Evolutionary conservation across 345 rosid genomes (phyloP).

Genomic region (Cardamine resedifolia): DNA sequence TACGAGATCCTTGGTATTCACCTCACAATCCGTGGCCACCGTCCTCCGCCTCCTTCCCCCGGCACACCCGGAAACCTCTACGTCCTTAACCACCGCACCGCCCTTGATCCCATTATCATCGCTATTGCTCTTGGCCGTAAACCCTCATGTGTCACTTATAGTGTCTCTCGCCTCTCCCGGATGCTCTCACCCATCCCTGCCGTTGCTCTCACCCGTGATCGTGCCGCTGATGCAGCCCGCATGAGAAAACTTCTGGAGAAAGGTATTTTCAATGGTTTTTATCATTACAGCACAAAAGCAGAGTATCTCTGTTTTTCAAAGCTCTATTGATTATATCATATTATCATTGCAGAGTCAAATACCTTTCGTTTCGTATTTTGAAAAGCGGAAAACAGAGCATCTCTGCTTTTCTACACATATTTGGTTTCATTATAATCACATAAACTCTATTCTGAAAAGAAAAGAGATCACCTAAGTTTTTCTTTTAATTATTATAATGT

Average conservation of each 20-base stretch:
- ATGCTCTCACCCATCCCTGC: conserved; percentile 94
- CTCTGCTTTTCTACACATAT: no score
- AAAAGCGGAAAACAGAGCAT: no score
- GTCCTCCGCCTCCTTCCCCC: conserved; percentile 72
- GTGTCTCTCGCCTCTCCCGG: conserved; percentile 85
- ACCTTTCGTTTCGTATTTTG: no score
- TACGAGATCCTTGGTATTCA: conserved; percentile 92
- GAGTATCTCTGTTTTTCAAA: conserved; percentile 2
- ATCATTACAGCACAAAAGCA: not conserved
- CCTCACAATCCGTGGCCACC: conserved; percentile 76
- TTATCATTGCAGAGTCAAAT: no score
- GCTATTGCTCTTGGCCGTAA: conserved; percentile 97
- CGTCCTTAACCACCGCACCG: conserved; percentile 90
- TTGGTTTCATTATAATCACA: not conserved
- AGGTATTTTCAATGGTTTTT: conserved; percentile 11
- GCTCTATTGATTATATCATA: no score
- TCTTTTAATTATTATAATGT: no score
- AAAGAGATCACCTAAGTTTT: not conserved
- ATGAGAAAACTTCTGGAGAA: conserved; percentile 61
- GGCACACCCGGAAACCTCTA: conserved; percentile 86
- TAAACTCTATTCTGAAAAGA: not conserved
- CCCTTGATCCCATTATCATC: conserved; percentile 91
- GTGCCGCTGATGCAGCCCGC: conserved; percentile 84
- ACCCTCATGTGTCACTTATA: conserved; percentile 88
- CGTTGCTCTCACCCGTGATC: conserved; percentile 86